Percentiles rank a stretch among this genome's conserved stretches.
Evolutionary conservation across 2,329 filamentous ascomycete genomes (phyloP).

Genomic region (Colletotrichum sp.): DNA sequence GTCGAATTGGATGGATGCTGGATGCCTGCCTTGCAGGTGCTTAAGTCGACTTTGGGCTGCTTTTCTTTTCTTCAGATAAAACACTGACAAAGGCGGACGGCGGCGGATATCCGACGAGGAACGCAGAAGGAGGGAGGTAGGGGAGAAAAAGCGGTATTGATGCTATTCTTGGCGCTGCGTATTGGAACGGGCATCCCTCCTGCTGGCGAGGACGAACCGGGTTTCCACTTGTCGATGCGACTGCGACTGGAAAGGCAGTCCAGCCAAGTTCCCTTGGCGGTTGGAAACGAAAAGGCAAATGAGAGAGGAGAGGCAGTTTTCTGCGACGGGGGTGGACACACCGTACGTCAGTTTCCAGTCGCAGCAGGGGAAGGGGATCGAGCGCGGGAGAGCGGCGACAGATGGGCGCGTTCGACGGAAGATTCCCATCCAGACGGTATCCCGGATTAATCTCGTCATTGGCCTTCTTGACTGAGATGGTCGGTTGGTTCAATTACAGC

Average conservation of each 20-base stretch:
- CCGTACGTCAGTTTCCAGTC: neutral
- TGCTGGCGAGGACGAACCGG: neutral
- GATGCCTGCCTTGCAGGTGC: neutral
- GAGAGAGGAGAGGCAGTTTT: neutral
- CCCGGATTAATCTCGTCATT: neutral
- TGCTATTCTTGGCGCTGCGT: conserved; percentile 11
- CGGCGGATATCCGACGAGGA: conserved; percentile 9
- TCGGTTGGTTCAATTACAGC: neutral
- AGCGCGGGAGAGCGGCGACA: conserved; percentile 11
- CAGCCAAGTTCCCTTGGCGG: neutral
- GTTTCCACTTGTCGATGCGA: neutral
- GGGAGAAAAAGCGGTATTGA: neutral
- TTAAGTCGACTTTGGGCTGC: neutral
- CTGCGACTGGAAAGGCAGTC: neutral
- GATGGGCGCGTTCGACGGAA: neutral
- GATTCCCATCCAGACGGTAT: neutral
- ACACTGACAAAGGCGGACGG: neutral
- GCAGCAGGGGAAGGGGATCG: neutral
- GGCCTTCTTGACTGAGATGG: neutral
- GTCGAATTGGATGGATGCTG: neutral
- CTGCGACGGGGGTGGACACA: neutral
- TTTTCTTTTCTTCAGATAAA: conserved; percentile 7
- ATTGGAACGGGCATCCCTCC: neutral
- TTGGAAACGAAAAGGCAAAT: conserved; percentile 8
- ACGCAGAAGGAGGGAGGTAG: neutral